Conservation (phyloP, 805 yeast genomes). For the Candida ipomoeae region DNA sequence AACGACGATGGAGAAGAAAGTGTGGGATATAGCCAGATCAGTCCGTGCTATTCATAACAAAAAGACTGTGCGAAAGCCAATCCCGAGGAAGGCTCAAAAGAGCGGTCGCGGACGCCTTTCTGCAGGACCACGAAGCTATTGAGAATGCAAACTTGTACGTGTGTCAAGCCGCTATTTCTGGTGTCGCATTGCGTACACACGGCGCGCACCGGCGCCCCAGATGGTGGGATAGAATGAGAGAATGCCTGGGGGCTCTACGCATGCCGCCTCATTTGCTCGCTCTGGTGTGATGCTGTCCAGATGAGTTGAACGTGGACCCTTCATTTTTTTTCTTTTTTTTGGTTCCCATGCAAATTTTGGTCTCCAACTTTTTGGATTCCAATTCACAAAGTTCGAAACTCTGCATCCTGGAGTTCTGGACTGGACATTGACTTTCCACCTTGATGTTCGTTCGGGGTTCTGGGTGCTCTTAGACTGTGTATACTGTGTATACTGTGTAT, state of each 20-base stretch:
- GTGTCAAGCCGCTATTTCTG: slow-evolving; percentile 2
- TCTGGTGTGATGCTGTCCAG: too few relatives aligned
- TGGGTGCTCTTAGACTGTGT: too few relatives aligned
- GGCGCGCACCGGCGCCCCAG: not conserved
- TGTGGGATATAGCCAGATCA: not conserved
- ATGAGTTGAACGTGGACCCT: too few relatives aligned
- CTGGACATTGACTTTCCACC: too few relatives aligned
- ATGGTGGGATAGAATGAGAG: not conserved
- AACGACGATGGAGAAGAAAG: not conserved
- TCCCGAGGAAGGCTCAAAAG: slow-evolving; percentile 4
- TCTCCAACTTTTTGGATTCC: too few relatives aligned
- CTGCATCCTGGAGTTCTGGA: too few relatives aligned
- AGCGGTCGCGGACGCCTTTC: not conserved
- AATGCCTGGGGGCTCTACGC: not conserved
- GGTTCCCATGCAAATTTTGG: too few relatives aligned
- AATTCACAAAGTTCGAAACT: too few relatives aligned
- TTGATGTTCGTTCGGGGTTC: too few relatives aligned
- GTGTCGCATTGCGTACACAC: not conserved
- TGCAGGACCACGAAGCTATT: slow-evolving; percentile 1
- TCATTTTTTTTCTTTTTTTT: too few relatives aligned
- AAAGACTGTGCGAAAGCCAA: slow-evolving; percentile 4
- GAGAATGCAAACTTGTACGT: not conserved
- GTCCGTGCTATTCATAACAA: slow-evolving; percentile 5
- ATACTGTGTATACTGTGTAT: too few relatives aligned
- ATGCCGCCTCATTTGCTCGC: too few relatives aligned